Evolutionary conservation across 345 rosid species (phyloP).

Genomic region (Eucalyptus curtisii): DNA sequence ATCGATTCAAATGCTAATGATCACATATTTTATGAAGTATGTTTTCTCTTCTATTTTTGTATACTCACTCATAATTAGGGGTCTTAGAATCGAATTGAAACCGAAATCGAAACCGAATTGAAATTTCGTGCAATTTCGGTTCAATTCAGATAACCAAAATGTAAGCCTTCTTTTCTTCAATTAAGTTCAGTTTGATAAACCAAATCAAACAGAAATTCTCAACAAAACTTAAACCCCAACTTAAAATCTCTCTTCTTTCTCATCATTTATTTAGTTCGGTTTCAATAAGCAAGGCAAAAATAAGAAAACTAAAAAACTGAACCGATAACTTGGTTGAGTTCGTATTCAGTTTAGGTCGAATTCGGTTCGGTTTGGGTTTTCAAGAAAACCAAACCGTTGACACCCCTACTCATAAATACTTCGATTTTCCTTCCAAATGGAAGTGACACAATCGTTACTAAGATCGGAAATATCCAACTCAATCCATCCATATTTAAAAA

Average conservation of each 20-base stretch:
- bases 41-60: not conserved
- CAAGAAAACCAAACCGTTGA: too few relatives aligned
- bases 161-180: not conserved
- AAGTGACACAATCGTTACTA: too few relatives aligned
- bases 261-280: not conserved
- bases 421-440: not conserved
- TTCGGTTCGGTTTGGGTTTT: fast-evolving
- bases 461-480: not conserved
- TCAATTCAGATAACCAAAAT: not conserved
- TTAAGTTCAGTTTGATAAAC: not conserved
- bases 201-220: not conserved
- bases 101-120: too few relatives aligned
- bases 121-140: too few relatives aligned
- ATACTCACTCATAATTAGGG: not conserved
- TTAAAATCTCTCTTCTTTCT: not conserved
- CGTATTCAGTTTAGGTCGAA: fast-evolving
- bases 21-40: too few relatives aligned
- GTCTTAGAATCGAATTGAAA: too few relatives aligned
- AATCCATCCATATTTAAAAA: too few relatives aligned
- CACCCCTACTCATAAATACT: not conserved
- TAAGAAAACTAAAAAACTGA: too few relatives aligned
- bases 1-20: not conserved
- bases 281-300: too few relatives aligned
- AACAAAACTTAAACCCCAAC: not conserved
- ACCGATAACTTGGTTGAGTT: not conserved